Evolutionary conservation across 2,329 filamentous ascomycete species (phyloP).

Genomic region (Sphaerostilbella broomeana): DNA sequence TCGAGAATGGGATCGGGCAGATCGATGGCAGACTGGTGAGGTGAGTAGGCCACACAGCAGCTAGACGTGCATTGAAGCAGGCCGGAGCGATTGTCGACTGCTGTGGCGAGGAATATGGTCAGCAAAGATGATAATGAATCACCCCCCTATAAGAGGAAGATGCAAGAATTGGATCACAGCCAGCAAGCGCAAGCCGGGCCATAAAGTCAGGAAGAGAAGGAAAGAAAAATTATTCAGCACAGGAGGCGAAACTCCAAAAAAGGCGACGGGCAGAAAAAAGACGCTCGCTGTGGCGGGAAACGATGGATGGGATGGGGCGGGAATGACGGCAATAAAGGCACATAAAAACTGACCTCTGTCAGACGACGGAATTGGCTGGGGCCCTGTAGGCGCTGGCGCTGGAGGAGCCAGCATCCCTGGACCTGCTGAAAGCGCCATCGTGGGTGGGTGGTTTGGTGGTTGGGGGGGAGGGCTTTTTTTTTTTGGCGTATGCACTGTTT

Average conservation of each 20-base stretch:
- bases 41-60: constrained; percentile 34
- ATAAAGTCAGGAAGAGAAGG: background rate
- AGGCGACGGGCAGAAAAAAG: background rate
- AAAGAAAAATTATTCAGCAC: background rate
- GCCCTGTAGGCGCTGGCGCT: constrained; percentile 5
- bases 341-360: constrained; percentile 7
- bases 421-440: constrained; percentile 13
- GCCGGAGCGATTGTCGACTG: constrained; percentile 6
- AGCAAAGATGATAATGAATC: constrained; percentile 1
- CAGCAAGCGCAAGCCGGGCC: background rate
- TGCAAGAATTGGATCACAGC: background rate
- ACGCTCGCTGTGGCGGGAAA: background rate
- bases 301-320: background rate
- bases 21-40: constrained; percentile 43
- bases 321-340: constrained; percentile 1
- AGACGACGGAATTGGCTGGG: constrained; percentile 4
- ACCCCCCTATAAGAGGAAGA: background rate
- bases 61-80: constrained; percentile 1
- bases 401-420: constrained; percentile 10
- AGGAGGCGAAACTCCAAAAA: background rate
- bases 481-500: background rate
- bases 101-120: background rate
- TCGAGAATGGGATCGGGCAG: constrained; percentile 45
- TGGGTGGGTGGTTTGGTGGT: background rate
- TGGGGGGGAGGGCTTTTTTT: constrained; percentile 5